Percentiles rank a stretch among this genome's conserved stretches.
Conservation (phyloP, 1,284 basidiomycete genomes). For the Tilletia caries region DNA sequence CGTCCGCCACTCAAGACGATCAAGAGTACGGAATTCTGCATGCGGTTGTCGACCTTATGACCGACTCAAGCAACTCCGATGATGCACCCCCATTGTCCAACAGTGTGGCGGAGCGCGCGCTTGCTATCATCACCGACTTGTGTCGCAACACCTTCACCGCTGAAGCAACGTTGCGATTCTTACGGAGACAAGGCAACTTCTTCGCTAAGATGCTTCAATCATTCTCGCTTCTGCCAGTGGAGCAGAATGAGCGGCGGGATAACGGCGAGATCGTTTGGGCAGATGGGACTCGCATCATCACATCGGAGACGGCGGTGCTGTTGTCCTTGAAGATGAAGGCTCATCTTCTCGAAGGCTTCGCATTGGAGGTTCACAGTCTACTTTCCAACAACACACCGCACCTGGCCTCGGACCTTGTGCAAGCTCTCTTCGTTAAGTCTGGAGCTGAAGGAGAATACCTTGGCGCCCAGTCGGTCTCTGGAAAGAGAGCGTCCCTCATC, state of each 20-base stretch:
- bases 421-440: slow-evolving; percentile 36
- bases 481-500: slow-evolving; percentile 71
- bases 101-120: neutral
- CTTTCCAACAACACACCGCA: slow-evolving; percentile 64
- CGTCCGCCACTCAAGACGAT: slow-evolving; percentile 56
- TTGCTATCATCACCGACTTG: slow-evolving; percentile 70
- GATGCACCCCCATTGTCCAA: neutral
- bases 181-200: slow-evolving; percentile 84
- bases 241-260: slow-evolving; percentile 53
- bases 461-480: slow-evolving; percentile 4
- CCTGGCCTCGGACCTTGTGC: slow-evolving; percentile 45
- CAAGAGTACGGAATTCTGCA: slow-evolving; percentile 62
- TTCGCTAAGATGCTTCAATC: slow-evolving; percentile 76
- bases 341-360: slow-evolving; percentile 78
- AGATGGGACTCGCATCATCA: slow-evolving; percentile 69
- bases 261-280: slow-evolving; percentile 67
- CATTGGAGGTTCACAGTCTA: slow-evolving; percentile 83
- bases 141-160: slow-evolving; percentile 81
- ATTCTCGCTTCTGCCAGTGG: slow-evolving; percentile 59
- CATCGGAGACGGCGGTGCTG: slow-evolving; percentile 70
- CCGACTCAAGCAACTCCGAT: slow-evolving; percentile 43
- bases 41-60: slow-evolving; percentile 73
- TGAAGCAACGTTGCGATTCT: slow-evolving; percentile 76
- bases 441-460: neutral
- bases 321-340: slow-evolving; percentile 79